Conservation (phyloP, 139 green algal species). For the Closterium sp. region DNA sequence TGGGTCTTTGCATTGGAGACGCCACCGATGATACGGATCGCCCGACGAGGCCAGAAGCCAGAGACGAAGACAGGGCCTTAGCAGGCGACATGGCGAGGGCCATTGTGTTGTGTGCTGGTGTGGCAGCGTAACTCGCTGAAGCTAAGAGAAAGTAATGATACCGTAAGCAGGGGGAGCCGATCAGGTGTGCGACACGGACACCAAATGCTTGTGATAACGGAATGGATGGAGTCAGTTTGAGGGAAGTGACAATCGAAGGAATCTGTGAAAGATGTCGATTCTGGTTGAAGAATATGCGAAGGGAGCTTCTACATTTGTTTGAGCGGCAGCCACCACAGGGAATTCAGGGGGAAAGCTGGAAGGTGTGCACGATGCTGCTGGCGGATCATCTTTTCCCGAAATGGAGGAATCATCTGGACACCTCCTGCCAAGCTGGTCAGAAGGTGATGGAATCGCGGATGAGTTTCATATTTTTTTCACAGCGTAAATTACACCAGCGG, state of each 20-base stretch:
- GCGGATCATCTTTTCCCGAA: background rate
- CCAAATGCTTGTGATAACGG: background rate
- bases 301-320: background rate
- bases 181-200: background rate
- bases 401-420: background rate
- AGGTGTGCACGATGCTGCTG: background rate
- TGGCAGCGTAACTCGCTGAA: too few relatives aligned
- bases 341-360: background rate
- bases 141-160: too few relatives aligned
- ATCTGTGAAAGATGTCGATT: too few relatives aligned
- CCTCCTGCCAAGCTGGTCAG: background rate
- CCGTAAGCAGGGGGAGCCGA: background rate
- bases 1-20: background rate
- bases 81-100: background rate
- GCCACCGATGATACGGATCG: background rate
- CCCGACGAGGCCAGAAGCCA: background rate
- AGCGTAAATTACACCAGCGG: background rate
- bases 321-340: background rate
- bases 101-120: background rate
- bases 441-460: background rate
- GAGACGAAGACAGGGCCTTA: background rate
- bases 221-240: too few relatives aligned
- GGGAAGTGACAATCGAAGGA: too few relatives aligned
- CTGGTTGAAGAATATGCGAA: too few relatives aligned
- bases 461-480: too few relatives aligned